phyloP scores from a whole-genome alignment of 305 asterid genomes.

The Fraxinus greggii region DNA sequence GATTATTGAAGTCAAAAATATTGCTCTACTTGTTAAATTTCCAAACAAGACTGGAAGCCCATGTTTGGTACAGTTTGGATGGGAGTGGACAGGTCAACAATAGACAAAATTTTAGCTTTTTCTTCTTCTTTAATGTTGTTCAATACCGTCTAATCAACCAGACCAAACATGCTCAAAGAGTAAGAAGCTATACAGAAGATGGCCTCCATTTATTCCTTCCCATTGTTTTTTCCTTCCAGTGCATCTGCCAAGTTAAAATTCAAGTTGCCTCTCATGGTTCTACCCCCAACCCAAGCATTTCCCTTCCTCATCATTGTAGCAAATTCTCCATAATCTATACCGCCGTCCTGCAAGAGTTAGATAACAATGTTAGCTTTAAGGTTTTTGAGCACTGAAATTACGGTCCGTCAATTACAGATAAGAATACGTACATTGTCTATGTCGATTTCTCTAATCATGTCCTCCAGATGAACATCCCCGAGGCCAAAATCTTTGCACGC shows the following conservation, averaged over 20 bases:
- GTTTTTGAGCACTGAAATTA: neutral
- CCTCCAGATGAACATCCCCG: conserved; percentile 64
- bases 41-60: neutral
- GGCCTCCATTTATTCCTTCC: conserved; percentile 21
- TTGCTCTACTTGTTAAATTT: neutral
- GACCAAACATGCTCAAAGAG: neutral
- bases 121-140: neutral
- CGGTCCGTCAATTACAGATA: neutral
- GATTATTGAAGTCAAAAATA: neutral
- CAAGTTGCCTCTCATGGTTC: conserved; percentile 76
- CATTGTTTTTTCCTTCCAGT: conserved; percentile 36
- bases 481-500: conserved; percentile 81
- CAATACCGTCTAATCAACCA: neutral
- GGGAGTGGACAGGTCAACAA: neutral
- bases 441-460: conserved; percentile 72
- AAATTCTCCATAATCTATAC: conserved; percentile 84
- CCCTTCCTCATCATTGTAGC: conserved; percentile 95
- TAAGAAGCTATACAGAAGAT: neutral
- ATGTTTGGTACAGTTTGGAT: neutral
- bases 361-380: neutral
- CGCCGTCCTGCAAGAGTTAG: conserved; percentile 54
- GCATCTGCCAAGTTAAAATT: conserved; percentile 72
- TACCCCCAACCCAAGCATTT: conserved; percentile 44
- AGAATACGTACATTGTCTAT: conserved; percentile 61
- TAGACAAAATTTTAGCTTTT: neutral